Conservation (phyloP, 2,329 filamentous ascomycete species). For the Calonectria crousiana region DNA sequence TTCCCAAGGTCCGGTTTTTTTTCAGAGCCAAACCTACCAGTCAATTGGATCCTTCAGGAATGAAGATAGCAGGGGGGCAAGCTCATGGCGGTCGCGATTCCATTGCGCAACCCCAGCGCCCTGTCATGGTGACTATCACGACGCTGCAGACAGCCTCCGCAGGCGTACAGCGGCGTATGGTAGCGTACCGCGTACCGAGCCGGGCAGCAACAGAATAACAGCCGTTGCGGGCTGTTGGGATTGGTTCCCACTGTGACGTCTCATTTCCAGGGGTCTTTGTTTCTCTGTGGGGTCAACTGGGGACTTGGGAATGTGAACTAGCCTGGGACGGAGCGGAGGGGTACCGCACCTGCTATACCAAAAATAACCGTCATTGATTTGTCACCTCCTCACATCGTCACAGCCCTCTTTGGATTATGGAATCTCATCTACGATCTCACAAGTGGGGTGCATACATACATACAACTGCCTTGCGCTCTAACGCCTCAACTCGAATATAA, state of each 20-base stretch:
- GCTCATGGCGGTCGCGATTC: not conserved
- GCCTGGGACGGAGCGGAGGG: not conserved
- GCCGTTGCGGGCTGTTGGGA: not conserved
- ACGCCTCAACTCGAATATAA: conserved; percentile 12
- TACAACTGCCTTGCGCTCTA: not conserved
- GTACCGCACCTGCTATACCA: not conserved
- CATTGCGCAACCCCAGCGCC: not conserved
- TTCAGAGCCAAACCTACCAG: not conserved
- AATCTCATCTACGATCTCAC: not conserved
- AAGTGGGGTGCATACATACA: not conserved
- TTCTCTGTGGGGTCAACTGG: not conserved
- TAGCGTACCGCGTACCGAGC: not conserved
- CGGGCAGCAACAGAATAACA: not conserved
- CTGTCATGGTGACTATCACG: not conserved
- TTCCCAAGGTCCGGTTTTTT: conserved; percentile 7
- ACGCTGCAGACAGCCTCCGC: not conserved
- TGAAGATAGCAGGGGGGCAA: not conserved
- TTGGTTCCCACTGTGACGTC: conserved; percentile 5
- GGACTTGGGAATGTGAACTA: not conserved
- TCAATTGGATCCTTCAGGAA: not conserved
- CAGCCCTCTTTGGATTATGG: not conserved
- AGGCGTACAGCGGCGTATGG: not conserved
- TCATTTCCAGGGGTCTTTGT: conserved; percentile 3
- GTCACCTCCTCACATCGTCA: not conserved
- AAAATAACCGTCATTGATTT: not conserved